Base-by-base conservation (phyloP, 306 rosid genomes). In the Crotalaria pallida region DNA sequence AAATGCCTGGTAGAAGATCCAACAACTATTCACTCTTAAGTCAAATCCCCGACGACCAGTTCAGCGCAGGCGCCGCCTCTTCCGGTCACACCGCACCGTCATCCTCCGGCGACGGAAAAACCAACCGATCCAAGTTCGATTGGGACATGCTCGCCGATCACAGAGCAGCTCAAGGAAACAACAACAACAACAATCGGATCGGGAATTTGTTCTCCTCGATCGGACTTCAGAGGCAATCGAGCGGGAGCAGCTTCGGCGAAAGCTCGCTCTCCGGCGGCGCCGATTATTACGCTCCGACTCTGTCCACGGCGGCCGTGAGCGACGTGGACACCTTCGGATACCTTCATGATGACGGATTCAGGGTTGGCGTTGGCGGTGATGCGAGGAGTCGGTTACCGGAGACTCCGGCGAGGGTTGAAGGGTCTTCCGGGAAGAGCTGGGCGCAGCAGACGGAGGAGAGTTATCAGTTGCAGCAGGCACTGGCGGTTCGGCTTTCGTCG, bases 371-470 rank as follows among this genome's bases (percentile, higher is more conserved):
- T 10, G 85, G 74, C 16, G 75, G 81, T 19, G 94, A 88, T 33
- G 82, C 61, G 11, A 80, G 92, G 56, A 81, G 47, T 16, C 84
- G 76, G 77, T 73, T 77, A 21, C 18, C 69, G 22, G 97, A 86
- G 18, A 78, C 79, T 15, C 71, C 81, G 38, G 56, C 70, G 7
- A 77, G 78, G 61, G 57, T 67, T 1, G 84, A 87, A 6, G 90
- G 88, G 2, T 86, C 90, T 9, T 89, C 59, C 0, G 80, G 91
- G 76, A 95, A 87, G 89, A 91, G 96, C 85, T 95, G 99, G 97
- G 99, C 99, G 52, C 99, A 95, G 88, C 99, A 95, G 77, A 91
- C 96, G 69, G 99, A 95, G 90, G 99, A 95, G 87, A 89, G 99
- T 66, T 95, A 95, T 75, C 99, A 91, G 71, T 81, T 95, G 77